Conservation (phyloP, 2,329 filamentous ascomycete genomes). For the Zasmidium cellare region DNA sequence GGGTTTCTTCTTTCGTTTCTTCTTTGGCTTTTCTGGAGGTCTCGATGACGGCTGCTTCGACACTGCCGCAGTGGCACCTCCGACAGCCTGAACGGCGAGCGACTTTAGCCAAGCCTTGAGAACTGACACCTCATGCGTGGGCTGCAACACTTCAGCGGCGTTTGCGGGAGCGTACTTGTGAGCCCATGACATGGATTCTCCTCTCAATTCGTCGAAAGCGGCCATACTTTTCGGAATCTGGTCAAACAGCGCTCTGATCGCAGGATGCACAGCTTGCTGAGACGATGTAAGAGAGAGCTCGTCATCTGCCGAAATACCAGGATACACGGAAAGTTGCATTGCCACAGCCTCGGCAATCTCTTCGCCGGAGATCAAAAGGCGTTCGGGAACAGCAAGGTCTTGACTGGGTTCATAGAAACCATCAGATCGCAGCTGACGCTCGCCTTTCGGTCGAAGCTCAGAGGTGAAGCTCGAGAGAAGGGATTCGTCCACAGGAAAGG, state of each 20-base stretch:
- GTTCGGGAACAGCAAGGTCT: conserved; percentile 29
- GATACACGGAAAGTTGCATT: conserved; percentile 28
- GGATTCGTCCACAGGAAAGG: conserved; percentile 27
- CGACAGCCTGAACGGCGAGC: conserved; percentile 74
- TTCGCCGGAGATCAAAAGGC: conserved; percentile 33
- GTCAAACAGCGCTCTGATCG: conserved; percentile 60
- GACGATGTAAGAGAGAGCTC: conserved; percentile 16
- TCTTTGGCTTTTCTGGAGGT: conserved; percentile 44
- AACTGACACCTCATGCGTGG: conserved; percentile 66
- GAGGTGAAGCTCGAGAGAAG: conserved; percentile 22
- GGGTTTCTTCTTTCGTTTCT: conserved; percentile 58
- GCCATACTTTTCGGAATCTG: conserved; percentile 64
- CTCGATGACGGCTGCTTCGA: conserved; percentile 14
- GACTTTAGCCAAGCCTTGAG: conserved; percentile 79
- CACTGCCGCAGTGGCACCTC: conserved; percentile 55
- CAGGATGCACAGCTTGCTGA: conserved; percentile 51
- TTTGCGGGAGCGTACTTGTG: conserved; percentile 79
- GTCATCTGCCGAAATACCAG: conserved; percentile 13
- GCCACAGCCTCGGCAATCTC: conserved; percentile 40
- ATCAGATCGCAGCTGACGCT: conserved; percentile 25
- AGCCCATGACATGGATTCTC: conserved; percentile 72
- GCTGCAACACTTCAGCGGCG: conserved; percentile 73
- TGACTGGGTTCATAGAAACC: conserved; percentile 35
- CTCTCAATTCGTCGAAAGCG: conserved; percentile 76
- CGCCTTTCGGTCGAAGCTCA: conserved; percentile 22